Base-by-base conservation (phyloP, 2,329 filamentous ascomycete genomes). In the Penicillium frequentans region DNA sequence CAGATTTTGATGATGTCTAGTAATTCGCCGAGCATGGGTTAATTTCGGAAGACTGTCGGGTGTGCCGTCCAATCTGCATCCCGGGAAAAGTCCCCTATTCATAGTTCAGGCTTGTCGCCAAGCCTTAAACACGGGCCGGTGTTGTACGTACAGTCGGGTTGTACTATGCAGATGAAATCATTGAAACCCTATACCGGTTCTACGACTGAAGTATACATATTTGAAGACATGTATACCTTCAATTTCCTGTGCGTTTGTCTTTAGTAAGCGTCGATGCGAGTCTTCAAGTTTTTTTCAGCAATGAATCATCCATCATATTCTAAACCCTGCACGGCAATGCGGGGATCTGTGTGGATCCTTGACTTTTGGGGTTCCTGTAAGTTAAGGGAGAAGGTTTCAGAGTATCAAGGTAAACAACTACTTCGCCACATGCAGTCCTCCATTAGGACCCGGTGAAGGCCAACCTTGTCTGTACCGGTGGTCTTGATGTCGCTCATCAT, bases 11-110 rank as follows among this genome's bases (percentile, higher is more conserved):
- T 21, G 19, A 11, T 14, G 7, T 23, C 29, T 31, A 31, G 29
- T n/a, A 23, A 52, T 63, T 59, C 54, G 2, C 63, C 62, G 57
- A 47, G 33, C 11, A 16, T 44, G 57, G 58, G 48, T 23, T 50
- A 58, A 54, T 45, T 14, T 60, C 63, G 63, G 63, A 48, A 48
- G 11, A 54, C 47, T 39, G 19, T 59, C 63, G 64, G 62, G 47
- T 45, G n/a, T 13, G 7, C 8, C 7, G 57, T 53, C 63, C 64
- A 65, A 64, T 65, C 60, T 50, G 11, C 23, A 45, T 1, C 56
- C 31, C 60, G 60, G 64, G 54, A 60, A 60, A 62, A 60, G 59
- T 9, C 53, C 58, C 56, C 60, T 61, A 3, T 11, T 44, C 13
- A 21, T 16, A 5, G 44, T 29, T 58, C 49, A 49, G 49, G 33